Base-by-base conservation (phyloP, 768 basidiomycete species). In the Coprinopsis strossmayeri region DNA sequence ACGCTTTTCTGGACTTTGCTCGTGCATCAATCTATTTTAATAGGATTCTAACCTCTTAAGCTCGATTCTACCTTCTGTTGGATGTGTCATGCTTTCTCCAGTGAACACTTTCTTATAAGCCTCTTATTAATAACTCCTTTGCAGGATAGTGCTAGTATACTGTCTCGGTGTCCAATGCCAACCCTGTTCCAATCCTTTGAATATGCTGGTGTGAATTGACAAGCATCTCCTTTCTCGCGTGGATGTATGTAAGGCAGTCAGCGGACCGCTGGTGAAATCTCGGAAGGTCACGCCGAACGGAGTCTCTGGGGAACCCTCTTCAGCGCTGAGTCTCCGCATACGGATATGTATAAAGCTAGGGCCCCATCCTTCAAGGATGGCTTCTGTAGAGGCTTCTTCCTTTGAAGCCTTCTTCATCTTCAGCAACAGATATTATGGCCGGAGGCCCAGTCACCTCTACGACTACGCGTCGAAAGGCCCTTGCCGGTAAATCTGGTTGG, bases 401-500 rank as follows among this genome's bases (percentile, higher is more conserved):
- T 17, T 25, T 23, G 23, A 42, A 10, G 40, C 24, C 40, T 5
- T 23, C 25, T 10, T 15, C 18, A 11, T 32, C 30, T 20, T 3
- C 28, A 17, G 7, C 43, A 12, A 20, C 28, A 45, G 21, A 20
- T 27, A 32, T 3, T 27, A 79, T 79, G 75, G 74, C 66, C 60
- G 76, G 71, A 64, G 69, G 73, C 50, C 59, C 62, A 57, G 58
- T 61, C 54, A 54, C 61, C 46, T 59, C 71, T 23, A 64, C 73
- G 43, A 68, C 73, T 20, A 65, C 60, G 24, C 78, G 76, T 46
- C 75, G 80, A 44, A 71, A 68, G 55, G 70, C 73, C 12, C 69
- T 87, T 34, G 74, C 76, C 48, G 85, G 85, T 39, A 64, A 75
- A 57, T 82, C 81, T 41, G 86, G 85, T 61, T 83, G 79, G 79